Conservation (phyloP, 1,139 yeast species). For the Geotrichum phurueaensis region DNA sequence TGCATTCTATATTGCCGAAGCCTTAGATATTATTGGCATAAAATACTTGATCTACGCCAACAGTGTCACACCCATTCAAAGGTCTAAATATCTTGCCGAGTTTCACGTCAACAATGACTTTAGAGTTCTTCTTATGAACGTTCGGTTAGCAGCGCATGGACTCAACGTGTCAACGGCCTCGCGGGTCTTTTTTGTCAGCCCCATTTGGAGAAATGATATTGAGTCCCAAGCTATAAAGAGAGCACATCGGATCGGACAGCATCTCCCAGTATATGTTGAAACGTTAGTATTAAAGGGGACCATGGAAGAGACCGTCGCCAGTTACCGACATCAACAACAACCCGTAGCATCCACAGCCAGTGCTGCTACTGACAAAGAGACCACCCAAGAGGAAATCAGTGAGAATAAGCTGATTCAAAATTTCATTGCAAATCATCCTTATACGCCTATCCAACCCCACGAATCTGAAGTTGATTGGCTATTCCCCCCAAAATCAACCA, state of each 20-base stretch:
- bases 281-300: conserved; percentile 57
- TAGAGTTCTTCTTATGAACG: conserved; percentile 59
- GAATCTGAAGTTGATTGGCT: conserved; percentile 1
- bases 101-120: conserved; percentile 46
- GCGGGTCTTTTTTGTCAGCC: conserved; percentile 59
- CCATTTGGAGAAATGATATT: conserved; percentile 62
- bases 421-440: conserved; percentile 13
- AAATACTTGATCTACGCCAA: conserved; percentile 60
- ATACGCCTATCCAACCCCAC: not conserved
- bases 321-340: conserved; percentile 2
- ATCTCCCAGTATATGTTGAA: conserved; percentile 53
- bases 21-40: conserved; percentile 55
- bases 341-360: not conserved
- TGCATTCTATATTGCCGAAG: conserved; percentile 61
- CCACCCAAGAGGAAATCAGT: conserved; percentile 5
- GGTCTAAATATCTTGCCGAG: conserved; percentile 49
- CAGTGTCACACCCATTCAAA: conserved; percentile 45
- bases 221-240: conserved; percentile 72
- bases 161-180: conserved; percentile 63
- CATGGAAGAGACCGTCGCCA: conserved; percentile 57
- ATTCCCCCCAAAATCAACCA: not conserved
- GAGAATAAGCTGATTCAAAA: conserved; percentile 9
- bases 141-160: conserved; percentile 64
- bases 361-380: not conserved
- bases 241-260: conserved; percentile 68